Percentiles rank a stretch among this genome's conserved stretches.
Evolutionary conservation across 495 filamentous ascomycete genomes (phyloP).

Genomic region (Chlorociboria aeruginascens): DNA sequence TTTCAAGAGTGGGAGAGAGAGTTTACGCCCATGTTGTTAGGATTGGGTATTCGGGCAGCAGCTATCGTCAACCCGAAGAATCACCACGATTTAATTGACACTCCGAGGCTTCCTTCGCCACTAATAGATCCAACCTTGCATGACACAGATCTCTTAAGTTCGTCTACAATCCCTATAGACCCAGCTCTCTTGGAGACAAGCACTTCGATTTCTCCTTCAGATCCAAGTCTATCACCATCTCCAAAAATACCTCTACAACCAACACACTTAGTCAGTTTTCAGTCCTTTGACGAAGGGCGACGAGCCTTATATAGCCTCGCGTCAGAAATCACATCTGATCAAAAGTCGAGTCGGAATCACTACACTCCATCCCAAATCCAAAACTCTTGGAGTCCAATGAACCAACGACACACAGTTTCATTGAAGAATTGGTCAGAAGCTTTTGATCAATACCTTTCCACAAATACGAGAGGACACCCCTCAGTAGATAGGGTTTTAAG

Average conservation of each 20-base stretch:
- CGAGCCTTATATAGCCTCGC: constrained; percentile 6
- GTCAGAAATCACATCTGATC: constrained; percentile 3
- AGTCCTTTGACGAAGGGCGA: constrained; percentile 6
- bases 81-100: not conserved
- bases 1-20: constrained; percentile 10
- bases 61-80: constrained; percentile 6
- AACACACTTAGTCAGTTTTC: not conserved
- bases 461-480: not conserved
- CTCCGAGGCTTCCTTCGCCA: too few species aligned
- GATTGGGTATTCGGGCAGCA: constrained; percentile 9
- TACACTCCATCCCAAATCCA: not conserved
- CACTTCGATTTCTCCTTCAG: not conserved
- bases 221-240: too few species aligned
- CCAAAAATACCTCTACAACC: too few species aligned
- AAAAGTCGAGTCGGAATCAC: not conserved
- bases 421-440: constrained; percentile 4
- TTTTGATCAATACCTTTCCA: not conserved
- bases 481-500: not conserved
- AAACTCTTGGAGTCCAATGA: not conserved
- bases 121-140: too few species aligned
- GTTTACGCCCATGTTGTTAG: constrained; percentile 6
- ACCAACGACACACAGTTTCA: not conserved
- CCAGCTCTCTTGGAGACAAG: not conserved
- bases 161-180: too few species aligned
- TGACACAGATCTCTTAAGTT: too few species aligned